Conservation (phyloP, 106 monocot genomes). For the Ottelia alismoides region DNA sequence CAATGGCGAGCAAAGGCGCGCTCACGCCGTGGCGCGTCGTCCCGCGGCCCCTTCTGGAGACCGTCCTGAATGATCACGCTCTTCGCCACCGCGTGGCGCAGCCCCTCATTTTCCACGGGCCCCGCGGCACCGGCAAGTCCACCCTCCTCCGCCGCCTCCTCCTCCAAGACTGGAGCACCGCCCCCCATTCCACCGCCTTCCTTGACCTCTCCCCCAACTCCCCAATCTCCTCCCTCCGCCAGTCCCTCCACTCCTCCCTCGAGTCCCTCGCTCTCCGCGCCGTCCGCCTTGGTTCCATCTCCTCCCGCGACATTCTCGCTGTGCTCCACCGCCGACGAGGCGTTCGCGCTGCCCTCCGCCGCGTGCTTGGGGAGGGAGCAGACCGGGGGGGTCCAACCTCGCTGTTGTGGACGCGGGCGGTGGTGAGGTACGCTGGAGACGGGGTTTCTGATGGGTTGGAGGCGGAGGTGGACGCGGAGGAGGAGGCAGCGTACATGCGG, state of each 20-base stretch:
- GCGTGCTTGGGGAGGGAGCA: constrained; percentile 6
- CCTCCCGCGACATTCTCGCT: constrained; percentile 36
- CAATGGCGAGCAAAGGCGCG: too few relatives aligned
- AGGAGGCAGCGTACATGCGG: constrained; percentile 52
- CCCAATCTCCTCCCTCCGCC: constrained; percentile 27
- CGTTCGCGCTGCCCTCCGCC: constrained; percentile 36
- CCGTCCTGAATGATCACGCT: constrained; percentile 81
- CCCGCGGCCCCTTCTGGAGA: constrained; percentile 77
- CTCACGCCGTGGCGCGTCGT: constrained; percentile 81
- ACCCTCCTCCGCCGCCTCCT: constrained; percentile 53
- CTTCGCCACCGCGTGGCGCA: constrained; percentile 72
- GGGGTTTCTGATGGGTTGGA: background rate
- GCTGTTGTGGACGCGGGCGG: constrained; percentile 65
- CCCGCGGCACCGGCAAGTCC: constrained; percentile 90
- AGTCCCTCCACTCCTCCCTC: constrained; percentile 39
- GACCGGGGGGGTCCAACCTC: constrained; percentile 10
- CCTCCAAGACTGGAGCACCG: constrained; percentile 38
- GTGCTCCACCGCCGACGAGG: constrained; percentile 49
- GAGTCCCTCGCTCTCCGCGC: constrained; percentile 47
- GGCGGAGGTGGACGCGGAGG: constrained; percentile 10
- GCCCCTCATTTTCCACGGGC: constrained; percentile 91
- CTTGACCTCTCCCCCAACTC: constrained; percentile 42
- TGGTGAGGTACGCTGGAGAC: constrained; percentile 22
- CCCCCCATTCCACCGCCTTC: constrained; percentile 64
- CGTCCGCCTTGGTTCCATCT: constrained; percentile 50